Conservation (phyloP, 805 yeast genomes). For the Wickerhamiella kurtzmanii region DNA sequence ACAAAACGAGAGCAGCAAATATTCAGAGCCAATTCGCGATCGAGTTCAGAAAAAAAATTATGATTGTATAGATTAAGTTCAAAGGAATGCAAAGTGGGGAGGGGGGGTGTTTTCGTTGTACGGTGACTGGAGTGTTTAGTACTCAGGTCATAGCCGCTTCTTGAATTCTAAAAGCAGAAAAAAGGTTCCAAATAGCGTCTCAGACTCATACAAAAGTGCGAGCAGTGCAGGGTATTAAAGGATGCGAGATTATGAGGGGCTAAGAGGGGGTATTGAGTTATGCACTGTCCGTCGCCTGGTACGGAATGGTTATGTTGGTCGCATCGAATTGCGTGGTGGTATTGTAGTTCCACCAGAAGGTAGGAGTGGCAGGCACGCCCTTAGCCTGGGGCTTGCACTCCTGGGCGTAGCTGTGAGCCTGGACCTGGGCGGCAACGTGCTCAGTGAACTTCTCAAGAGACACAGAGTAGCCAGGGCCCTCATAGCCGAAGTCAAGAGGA, state of each 20-base stretch:
- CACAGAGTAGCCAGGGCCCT: constrained; percentile 44
- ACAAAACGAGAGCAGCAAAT: no score
- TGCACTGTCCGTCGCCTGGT: not conserved
- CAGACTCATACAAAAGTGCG: no score
- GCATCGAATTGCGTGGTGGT: constrained; percentile 4
- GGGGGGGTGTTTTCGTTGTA: no score
- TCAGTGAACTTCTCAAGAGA: constrained; percentile 24
- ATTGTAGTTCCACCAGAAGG: constrained; percentile 13
- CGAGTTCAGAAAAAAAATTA: no score
- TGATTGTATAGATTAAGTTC: no score
- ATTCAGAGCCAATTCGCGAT: no score
- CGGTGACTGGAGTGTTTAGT: no score
- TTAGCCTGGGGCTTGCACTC: constrained; percentile 7
- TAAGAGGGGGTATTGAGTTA: not conserved
- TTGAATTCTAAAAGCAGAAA: no score
- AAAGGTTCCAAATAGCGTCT: no score
- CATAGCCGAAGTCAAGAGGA: constrained; percentile 35
- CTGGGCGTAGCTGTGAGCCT: constrained; percentile 7
- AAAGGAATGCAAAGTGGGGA: no score
- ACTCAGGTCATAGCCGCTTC: no score
- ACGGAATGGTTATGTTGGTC: not conserved
- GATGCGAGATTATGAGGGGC: not conserved
- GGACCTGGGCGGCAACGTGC: constrained; percentile 4
- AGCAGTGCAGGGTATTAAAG: no score
- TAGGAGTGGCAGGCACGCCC: constrained; percentile 4